Conservation (phyloP, 2,329 filamentous ascomycete species). For the Penicillium concentricum region DNA sequence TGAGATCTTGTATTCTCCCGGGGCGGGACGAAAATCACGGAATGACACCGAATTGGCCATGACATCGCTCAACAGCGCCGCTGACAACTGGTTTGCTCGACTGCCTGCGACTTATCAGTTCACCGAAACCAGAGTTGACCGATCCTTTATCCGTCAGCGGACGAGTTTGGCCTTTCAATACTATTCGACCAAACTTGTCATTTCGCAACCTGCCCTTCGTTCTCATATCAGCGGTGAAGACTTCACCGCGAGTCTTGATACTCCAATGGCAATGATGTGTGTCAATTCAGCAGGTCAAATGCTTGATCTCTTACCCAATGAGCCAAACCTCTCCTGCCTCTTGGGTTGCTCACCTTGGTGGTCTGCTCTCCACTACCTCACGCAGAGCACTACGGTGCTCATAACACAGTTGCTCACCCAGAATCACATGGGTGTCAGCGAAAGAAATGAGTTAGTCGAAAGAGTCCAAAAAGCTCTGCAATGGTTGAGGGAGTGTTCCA, state of each 20-base stretch:
- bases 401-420: slow-evolving; percentile 38
- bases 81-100: slow-evolving; percentile 4
- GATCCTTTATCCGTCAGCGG: background rate
- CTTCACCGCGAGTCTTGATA: slow-evolving; percentile 30
- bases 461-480: slow-evolving; percentile 36
- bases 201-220: slow-evolving; percentile 1
- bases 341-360: slow-evolving; percentile 40
- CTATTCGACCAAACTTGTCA: slow-evolving; percentile 7
- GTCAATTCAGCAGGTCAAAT: slow-evolving; percentile 35
- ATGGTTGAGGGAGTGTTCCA: slow-evolving; percentile 40
- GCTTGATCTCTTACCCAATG: slow-evolving; percentile 36
- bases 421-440: slow-evolving; percentile 29
- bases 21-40: background rate
- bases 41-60: slow-evolving; percentile 2
- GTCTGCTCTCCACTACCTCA: slow-evolving; percentile 42
- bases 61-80: background rate
- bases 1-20: slow-evolving; percentile 2
- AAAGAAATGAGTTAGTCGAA: slow-evolving; percentile 25
- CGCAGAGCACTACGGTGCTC: slow-evolving; percentile 42
- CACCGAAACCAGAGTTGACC: background rate
- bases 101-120: background rate
- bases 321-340: slow-evolving; percentile 34
- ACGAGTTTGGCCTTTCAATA: slow-evolving; percentile 9
- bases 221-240: slow-evolving; percentile 9
- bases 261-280: slow-evolving; percentile 35